Percentiles rank a stretch among this genome's conserved stretches.
phyloP scores from a whole-genome alignment of 257 asterid genomes.

The Jacaranda copaia region DNA sequence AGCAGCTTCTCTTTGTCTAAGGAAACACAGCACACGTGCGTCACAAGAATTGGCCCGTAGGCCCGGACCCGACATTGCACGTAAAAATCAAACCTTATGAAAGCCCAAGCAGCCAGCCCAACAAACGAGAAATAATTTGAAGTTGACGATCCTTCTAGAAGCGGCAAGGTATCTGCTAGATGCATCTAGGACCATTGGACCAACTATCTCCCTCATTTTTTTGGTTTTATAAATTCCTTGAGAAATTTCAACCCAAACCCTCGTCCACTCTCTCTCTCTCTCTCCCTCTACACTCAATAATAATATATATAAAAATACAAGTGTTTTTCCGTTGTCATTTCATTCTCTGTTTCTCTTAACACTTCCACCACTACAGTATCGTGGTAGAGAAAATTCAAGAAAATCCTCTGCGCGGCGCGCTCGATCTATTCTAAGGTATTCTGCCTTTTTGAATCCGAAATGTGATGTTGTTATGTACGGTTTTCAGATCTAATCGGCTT shows the following conservation, averaged over 20 bases:
- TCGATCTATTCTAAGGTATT: slow-evolving; percentile 43
- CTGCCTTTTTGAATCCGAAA: slow-evolving; percentile 4
- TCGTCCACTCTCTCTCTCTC: not conserved
- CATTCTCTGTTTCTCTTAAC: not conserved
- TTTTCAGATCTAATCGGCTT: slow-evolving; percentile 37
- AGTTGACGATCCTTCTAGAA: slow-evolving; percentile 48
- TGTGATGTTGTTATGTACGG: not conserved
- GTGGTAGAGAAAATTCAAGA: slow-evolving; percentile 5
- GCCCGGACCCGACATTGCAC: not conserved
- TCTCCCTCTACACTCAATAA: not conserved
- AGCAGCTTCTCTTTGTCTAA: not conserved
- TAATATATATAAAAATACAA: not conserved
- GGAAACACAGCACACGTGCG: not conserved
- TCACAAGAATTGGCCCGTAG: not conserved
- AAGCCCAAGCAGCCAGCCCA: not conserved
- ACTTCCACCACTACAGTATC: not conserved
- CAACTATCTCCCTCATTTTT: slow-evolving; percentile 5
- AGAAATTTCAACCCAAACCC: slow-evolving; percentile 34
- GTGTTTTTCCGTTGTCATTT: not conserved
- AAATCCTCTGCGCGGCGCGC: slow-evolving; percentile 28
- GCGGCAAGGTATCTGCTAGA: slow-evolving; percentile 35
- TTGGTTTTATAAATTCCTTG: not conserved
- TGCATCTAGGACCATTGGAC: slow-evolving; percentile 36
- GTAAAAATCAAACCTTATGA: not conserved
- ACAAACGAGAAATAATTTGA: not conserved